These are phyloP conservation scores for Boletales sp. DNA, from an alignment of 768 basidiomycete species.

Conservation along the genomic window DNA sequence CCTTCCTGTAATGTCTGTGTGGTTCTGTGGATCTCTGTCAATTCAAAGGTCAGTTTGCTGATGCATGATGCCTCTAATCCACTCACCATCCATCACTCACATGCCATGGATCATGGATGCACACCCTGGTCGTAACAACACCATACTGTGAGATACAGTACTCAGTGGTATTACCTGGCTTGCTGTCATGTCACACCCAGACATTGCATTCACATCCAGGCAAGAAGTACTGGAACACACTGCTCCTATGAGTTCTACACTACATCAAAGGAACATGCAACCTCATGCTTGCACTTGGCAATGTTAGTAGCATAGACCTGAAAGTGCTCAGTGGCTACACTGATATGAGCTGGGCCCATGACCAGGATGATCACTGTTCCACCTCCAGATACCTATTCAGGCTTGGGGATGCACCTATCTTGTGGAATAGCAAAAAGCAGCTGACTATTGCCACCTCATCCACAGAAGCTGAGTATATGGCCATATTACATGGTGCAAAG, in stretches of 20 bases:
- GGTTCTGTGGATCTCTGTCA: too few relatives aligned
- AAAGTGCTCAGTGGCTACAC: conserved; percentile 16
- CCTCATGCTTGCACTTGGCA: not conserved
- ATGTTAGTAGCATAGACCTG: conserved; percentile 18
- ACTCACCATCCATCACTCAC: too few relatives aligned
- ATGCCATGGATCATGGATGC: too few relatives aligned
- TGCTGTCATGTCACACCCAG: not conserved
- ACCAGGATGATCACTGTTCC: not conserved
- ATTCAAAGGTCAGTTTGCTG: too few relatives aligned
- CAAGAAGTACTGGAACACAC: conserved; percentile 11
- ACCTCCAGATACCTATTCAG: not conserved
- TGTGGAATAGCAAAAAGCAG: conserved; percentile 36
- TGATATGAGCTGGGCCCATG: not conserved
- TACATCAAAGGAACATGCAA: conserved; percentile 1
- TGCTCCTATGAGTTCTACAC: conserved; percentile 9
- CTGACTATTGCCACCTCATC: conserved; percentile 33
- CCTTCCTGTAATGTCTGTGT: too few relatives aligned
- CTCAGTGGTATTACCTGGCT: conserved; percentile 2
- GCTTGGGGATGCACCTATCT: not conserved
- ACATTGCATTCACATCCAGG: not conserved
- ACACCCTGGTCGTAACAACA: too few relatives aligned
- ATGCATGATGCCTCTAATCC: too few relatives aligned
- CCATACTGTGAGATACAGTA: not conserved
- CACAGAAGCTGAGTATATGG: conserved; percentile 39
- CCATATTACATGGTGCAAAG: conserved; percentile 12